These are phyloP conservation scores for Alternaria angustiovoidea DNA, from an alignment of 2,329 filamentous ascomycete species.

Conservation along the genomic window DNA sequence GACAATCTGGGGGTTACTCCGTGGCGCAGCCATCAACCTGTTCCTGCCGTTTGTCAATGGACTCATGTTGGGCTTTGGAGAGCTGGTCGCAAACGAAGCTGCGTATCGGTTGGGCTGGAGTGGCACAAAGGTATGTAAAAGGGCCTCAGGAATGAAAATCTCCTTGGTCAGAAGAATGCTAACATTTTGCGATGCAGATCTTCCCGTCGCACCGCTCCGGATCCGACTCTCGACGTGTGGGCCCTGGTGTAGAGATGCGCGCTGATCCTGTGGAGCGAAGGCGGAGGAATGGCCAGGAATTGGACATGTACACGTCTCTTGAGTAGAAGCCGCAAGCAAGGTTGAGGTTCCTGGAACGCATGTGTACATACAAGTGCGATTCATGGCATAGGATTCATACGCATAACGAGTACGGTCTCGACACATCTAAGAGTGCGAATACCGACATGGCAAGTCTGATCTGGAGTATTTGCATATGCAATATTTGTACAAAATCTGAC, in stretches of 20 bases:
- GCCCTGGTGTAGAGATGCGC: slow-evolving; percentile 82
- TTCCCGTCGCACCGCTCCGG: slow-evolving; percentile 65
- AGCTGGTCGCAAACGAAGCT: slow-evolving; percentile 94
- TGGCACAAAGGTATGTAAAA: slow-evolving; percentile 79
- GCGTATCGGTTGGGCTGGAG: slow-evolving; percentile 94
- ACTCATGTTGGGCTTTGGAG: slow-evolving; percentile 97
- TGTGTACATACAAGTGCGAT: slow-evolving; percentile 2
- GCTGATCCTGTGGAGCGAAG: slow-evolving; percentile 68
- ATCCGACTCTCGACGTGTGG: slow-evolving; percentile 68
- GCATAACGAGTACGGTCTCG: not conserved
- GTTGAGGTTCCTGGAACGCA: not conserved
- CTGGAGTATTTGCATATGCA: slow-evolving; percentile 21
- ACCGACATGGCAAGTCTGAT: not conserved
- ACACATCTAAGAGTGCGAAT: not conserved
- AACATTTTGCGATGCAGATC: slow-evolving; percentile 52
- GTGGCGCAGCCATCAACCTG: slow-evolving; percentile 95
- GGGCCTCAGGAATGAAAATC: not conserved
- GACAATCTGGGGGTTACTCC: slow-evolving; percentile 82
- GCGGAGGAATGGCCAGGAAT: slow-evolving; percentile 60
- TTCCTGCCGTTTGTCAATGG: slow-evolving; percentile 95
- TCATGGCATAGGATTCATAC: not conserved
- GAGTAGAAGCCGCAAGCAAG: slow-evolving; percentile 58
- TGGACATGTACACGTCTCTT: slow-evolving; percentile 73
- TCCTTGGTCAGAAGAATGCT: not conserved
- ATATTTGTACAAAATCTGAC: slow-evolving; percentile 24